A percentile compares a stretch with the other conserved stretches of the same genome.
These are phyloP conservation scores for Blastocystis sp. DNA, from an alignment of 352 stramenopile species.

Conservation along the genomic window DNA sequence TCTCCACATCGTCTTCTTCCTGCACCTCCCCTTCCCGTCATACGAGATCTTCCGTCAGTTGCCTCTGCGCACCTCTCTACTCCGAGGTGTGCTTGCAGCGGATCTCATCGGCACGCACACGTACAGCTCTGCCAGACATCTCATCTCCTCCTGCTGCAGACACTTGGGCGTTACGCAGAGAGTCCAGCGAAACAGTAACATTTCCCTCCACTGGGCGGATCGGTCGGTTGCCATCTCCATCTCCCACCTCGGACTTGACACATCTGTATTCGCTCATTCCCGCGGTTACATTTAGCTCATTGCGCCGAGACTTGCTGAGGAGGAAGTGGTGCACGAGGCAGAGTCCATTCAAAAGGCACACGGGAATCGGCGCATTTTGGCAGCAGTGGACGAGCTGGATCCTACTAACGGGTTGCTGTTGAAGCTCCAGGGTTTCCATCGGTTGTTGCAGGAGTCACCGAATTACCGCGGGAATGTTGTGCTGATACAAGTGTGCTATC, in stretches of 20 bases:
- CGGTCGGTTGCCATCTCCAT: constrained; percentile 42
- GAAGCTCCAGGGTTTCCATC: constrained; percentile 53
- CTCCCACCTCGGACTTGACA: constrained; percentile 30
- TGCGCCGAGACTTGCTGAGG: not conserved
- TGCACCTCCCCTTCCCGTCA: constrained; percentile 56
- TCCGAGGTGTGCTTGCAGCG: not conserved
- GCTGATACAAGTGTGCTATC: constrained; percentile 48
- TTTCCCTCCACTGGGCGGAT: constrained; percentile 32
- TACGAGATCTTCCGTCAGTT: constrained; percentile 63
- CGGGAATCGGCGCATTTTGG: not conserved
- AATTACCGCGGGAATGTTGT: not conserved
- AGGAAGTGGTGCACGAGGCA: not conserved
- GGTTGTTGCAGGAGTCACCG: not conserved
- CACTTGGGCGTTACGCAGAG: constrained; percentile 28
- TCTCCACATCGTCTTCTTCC: constrained; percentile 61
- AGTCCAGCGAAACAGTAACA: constrained; percentile 23
- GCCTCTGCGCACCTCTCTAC: constrained; percentile 32
- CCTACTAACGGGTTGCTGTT: constrained; percentile 28
- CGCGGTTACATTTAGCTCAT: not conserved
- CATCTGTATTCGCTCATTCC: not conserved
- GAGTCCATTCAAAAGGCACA: not conserved
- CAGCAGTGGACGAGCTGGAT: constrained; percentile 47
- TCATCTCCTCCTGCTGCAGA: constrained; percentile 39
- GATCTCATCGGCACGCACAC: constrained; percentile 58
- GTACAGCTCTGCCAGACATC: constrained; percentile 40